Evolutionary conservation across 2,329 filamentous ascomycete species (phyloP).

Genomic region (Chalaropsis ovoidea): DNA sequence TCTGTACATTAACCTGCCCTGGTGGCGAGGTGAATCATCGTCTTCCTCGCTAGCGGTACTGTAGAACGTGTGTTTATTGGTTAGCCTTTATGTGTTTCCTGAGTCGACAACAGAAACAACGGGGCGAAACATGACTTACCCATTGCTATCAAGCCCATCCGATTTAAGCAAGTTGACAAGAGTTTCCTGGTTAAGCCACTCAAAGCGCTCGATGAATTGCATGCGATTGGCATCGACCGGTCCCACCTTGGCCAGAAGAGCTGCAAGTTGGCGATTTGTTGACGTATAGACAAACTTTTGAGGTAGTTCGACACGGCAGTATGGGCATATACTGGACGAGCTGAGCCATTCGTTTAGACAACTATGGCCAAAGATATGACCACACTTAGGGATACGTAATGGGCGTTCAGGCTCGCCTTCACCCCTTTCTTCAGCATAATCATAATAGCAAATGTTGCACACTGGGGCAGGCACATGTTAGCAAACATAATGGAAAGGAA

Average conservation of each 20-base stretch:
- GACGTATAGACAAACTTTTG: constrained; percentile 34
- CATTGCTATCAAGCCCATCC: constrained; percentile 2
- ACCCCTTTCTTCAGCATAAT: constrained; percentile 47
- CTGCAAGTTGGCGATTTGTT: constrained; percentile 17
- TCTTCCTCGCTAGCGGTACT: neutral
- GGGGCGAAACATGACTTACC: constrained; percentile 10
- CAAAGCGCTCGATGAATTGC: constrained; percentile 19
- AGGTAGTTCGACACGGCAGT: constrained; percentile 52
- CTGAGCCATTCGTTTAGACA: constrained; percentile 58
- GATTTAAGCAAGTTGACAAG: neutral
- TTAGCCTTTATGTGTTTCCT: constrained; percentile 1
- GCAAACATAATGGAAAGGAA: neutral
- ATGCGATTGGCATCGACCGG: constrained; percentile 11
- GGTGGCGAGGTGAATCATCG: neutral
- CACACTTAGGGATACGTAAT: constrained; percentile 50
- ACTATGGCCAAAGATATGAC: constrained; percentile 53
- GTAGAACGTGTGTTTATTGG: neutral
- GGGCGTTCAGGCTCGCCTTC: constrained; percentile 50
- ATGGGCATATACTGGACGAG: constrained; percentile 53
- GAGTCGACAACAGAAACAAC: neutral
- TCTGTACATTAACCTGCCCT: neutral
- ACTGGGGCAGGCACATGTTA: constrained; percentile 32
- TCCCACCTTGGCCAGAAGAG: constrained; percentile 15
- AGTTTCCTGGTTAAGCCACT: constrained; percentile 18
- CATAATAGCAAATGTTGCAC: constrained; percentile 56